These are phyloP conservation scores for Fusarium fracticaudum DNA, from an alignment of 2,329 filamentous ascomycete species.

Conservation along the genomic window DNA sequence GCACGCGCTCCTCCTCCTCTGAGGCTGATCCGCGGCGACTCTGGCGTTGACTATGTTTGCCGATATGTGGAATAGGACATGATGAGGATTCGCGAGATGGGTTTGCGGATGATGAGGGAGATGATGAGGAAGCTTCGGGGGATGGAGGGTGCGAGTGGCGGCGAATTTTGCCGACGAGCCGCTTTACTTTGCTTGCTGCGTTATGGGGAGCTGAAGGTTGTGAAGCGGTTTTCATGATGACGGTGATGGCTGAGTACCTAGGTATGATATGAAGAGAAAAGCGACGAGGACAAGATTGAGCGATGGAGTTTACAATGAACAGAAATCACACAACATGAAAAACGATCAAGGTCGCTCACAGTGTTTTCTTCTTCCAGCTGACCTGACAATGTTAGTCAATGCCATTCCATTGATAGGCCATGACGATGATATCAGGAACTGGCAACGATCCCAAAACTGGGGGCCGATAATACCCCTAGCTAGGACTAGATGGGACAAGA, in stretches of 20 bases:
- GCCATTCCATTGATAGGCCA: conserved; percentile 11
- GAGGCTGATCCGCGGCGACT: conserved; percentile 18
- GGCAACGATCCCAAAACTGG: conserved; percentile 6
- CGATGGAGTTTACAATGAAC: background rate
- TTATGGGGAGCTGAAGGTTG: conserved; percentile 19
- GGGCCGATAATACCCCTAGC: background rate
- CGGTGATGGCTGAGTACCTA: background rate
- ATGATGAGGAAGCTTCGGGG: conserved; percentile 8
- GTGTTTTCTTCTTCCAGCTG: conserved; percentile 1
- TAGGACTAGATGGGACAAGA: conserved; percentile 1
- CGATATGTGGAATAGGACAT: conserved; percentile 20
- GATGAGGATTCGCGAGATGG: conserved; percentile 26
- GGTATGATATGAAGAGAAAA: background rate
- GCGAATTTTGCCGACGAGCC: conserved; percentile 37
- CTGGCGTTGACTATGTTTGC: conserved; percentile 19
- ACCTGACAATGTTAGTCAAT: conserved; percentile 7
- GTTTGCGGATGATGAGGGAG: conserved; percentile 22
- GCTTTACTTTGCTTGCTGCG: conserved; percentile 32
- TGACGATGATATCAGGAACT: conserved; percentile 36
- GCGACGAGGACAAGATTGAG: background rate
- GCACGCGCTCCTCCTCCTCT: conserved; percentile 28
- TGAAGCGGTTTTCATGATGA: conserved; percentile 29
- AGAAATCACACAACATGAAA: background rate
- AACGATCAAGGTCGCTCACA: background rate
- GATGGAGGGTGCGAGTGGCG: conserved; percentile 27